Percentiles rank a stretch among this genome's conserved stretches.
These are phyloP conservation scores for Oldenlandia corymbosa DNA, from an alignment of 257 asterid genomes.

Conservation along the genomic window DNA sequence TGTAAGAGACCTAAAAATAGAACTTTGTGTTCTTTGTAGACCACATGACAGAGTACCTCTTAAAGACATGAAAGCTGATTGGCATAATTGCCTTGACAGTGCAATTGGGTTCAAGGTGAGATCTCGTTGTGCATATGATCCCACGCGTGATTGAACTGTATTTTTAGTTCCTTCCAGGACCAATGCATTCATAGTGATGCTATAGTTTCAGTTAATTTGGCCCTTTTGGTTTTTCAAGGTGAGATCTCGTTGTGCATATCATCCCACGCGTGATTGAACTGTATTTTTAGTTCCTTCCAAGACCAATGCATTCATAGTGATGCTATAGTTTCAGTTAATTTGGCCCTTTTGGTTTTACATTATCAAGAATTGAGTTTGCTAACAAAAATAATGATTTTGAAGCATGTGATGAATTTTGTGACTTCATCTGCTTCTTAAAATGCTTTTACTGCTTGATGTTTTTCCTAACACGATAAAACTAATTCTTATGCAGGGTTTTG, in stretches of 20 bases:
- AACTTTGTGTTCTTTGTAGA: constrained; percentile 33
- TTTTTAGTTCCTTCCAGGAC: neutral
- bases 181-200: neutral
- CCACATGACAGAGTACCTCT: constrained; percentile 91
- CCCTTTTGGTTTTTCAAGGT: too few species aligned
- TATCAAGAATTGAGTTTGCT: neutral
- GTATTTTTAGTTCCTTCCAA: neutral
- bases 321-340: neutral
- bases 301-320: neutral
- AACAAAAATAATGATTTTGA: neutral
- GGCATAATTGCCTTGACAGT: constrained; percentile 89
- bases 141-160: constrained; percentile 10
- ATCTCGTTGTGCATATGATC: constrained; percentile 5
- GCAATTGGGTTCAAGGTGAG: constrained; percentile 93
- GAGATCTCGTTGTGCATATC: constrained; percentile 17
- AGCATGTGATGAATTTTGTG: neutral
- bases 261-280: constrained; percentile 11
- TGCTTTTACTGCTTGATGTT: neutral
- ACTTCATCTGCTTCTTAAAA: neutral
- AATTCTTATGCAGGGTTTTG: constrained; percentile 60
- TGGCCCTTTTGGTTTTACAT: neutral
- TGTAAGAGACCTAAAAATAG: neutral
- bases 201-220: neutral
- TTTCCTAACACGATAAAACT: neutral
- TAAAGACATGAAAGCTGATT: constrained; percentile 88